These are phyloP conservation scores for Zygoascus sp. DNA, from an alignment of 1,139 yeast species.

Conservation along the genomic window DNA sequence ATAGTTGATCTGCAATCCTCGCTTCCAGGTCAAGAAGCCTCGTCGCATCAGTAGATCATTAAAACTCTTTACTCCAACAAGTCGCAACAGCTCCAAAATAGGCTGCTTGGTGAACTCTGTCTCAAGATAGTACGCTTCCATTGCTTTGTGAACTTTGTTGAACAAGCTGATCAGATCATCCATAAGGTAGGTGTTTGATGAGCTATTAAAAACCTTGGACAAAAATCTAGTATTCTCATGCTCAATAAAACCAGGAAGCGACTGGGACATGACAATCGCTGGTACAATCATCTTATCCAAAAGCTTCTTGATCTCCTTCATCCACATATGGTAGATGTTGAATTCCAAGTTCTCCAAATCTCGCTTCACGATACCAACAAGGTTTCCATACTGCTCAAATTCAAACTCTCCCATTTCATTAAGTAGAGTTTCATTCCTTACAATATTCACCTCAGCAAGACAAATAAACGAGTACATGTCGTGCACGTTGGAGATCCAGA, in stretches of 20 bases:
- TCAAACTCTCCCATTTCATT: constrained; percentile 88
- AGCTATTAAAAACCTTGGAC: constrained; percentile 71
- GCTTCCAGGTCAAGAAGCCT: constrained; percentile 93
- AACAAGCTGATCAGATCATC: constrained; percentile 88
- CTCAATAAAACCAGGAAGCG: constrained; percentile 93
- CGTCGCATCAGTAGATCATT: constrained; percentile 95
- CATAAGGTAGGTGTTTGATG: constrained; percentile 71
- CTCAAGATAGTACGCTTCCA: constrained; percentile 88
- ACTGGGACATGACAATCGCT: constrained; percentile 90
- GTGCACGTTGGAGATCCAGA: constrained; percentile 96
- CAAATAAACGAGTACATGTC: constrained; percentile 92
- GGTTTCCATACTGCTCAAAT: constrained; percentile 81
- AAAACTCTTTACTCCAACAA: constrained; percentile 91
- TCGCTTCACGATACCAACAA: constrained; percentile 88
- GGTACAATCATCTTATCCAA: constrained; percentile 88
- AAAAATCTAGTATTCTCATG: constrained; percentile 83
- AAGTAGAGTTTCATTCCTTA: constrained; percentile 73
- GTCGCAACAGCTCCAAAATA: constrained; percentile 73
- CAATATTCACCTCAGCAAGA: constrained; percentile 85
- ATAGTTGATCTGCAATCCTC: constrained; percentile 94
- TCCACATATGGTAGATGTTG: constrained; percentile 95
- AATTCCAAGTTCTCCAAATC: constrained; percentile 91
- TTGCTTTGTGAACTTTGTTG: constrained; percentile 88
- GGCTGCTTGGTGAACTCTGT: constrained; percentile 81
- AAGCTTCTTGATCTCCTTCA: constrained; percentile 90